Conservation (phyloP, 2,329 filamentous ascomycete genomes). For the Lachnellula arida region DNA sequence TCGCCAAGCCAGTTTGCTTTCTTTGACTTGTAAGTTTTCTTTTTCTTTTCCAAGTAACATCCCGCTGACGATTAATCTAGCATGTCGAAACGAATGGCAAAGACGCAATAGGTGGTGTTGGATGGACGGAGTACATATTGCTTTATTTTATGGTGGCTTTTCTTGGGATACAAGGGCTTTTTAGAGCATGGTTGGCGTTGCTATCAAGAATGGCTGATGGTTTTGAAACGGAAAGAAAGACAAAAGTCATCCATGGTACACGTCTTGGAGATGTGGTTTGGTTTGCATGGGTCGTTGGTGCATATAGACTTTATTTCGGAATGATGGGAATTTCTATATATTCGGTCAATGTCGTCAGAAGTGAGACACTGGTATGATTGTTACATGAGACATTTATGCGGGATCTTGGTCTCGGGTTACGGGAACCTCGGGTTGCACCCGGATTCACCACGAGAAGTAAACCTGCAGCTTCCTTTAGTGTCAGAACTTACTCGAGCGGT, state of each 20-base stretch:
- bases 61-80: conserved; percentile 35
- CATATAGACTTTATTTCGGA: neutral
- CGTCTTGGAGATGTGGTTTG: neutral
- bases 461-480: no score
- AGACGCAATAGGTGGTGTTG: conserved; percentile 31
- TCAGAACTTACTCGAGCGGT: no score
- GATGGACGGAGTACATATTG: neutral
- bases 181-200: neutral
- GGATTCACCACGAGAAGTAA: no score
- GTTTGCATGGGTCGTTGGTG: neutral
- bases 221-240: neutral
- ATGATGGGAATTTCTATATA: neutral
- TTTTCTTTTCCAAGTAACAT: neutral
- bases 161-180: neutral
- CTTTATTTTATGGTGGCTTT: neutral
- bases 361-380: neutral
- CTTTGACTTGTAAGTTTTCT: conserved; percentile 81
- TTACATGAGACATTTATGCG: neutral
- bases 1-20: conserved; percentile 94
- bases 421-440: no score
- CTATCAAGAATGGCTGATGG: neutral
- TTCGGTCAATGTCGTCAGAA: neutral
- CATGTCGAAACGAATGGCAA: conserved; percentile 62
- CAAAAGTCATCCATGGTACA: neutral
- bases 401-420: no score